Conservation (phyloP, 2,329 filamentous ascomycete genomes). For the Colletotrichum musae region DNA sequence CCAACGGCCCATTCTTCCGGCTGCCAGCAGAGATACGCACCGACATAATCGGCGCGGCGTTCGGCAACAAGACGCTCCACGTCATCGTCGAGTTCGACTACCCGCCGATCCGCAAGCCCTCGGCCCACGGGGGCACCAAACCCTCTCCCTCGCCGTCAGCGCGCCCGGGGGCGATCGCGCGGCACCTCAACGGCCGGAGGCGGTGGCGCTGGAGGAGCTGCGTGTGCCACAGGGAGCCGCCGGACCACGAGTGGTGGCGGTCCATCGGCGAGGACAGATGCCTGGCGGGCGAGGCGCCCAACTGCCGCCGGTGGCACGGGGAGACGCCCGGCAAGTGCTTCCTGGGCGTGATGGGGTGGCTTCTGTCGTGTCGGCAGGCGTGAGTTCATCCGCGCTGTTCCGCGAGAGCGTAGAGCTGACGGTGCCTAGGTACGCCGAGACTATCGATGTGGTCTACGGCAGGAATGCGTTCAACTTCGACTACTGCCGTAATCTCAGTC, state of each 20-base stretch:
- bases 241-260: neutral
- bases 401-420: no score
- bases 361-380: neutral
- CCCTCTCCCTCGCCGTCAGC: neutral
- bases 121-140: neutral
- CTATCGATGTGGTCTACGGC: neutral
- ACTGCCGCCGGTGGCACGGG: neutral
- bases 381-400: no score
- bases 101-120: neutral
- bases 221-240: neutral
- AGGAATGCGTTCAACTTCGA: neutral
- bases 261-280: neutral
- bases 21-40: neutral
- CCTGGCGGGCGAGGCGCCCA: neutral
- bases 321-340: neutral
- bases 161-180: neutral
- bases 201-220: neutral
- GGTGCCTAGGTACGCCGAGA: neutral
- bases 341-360: neutral
- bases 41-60: neutral
- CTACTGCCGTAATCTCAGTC: neutral
- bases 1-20: neutral
- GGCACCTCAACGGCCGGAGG: neutral
- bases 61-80: neutral
- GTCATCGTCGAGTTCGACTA: neutral